Conservation (phyloP, 306 rosid genomes). For the Trifolium pratense region DNA sequence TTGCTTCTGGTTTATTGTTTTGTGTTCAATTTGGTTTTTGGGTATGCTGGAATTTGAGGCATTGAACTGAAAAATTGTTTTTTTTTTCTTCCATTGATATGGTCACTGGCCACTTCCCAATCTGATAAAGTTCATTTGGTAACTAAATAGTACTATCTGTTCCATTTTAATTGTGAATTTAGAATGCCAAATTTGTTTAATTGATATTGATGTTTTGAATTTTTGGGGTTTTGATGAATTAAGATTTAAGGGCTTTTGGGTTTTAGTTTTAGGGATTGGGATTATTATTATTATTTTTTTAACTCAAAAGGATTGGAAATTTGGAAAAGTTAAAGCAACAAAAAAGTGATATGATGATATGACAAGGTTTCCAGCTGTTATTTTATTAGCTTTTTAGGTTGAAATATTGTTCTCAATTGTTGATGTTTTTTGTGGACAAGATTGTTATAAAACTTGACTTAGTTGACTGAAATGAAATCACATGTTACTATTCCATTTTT, state of each 20-base stretch:
- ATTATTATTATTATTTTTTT: too few relatives aligned
- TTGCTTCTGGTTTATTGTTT: constrained; percentile 31
- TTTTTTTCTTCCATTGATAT: constrained; percentile 1
- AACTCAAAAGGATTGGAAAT: constrained; percentile 3
- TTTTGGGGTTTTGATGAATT: constrained; percentile 23
- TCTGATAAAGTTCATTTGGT: constrained; percentile 34
- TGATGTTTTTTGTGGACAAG: constrained; percentile 27
- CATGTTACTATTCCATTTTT: constrained; percentile 25
- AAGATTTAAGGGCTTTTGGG: constrained; percentile 32
- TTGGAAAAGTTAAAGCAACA: constrained; percentile 15
- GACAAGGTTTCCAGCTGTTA: constrained; percentile 11
- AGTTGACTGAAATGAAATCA: constrained; percentile 10
- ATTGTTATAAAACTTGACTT: constrained; percentile 5
- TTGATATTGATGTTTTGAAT: constrained; percentile 19
- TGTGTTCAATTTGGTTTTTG: constrained; percentile 35
- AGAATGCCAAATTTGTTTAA: constrained; percentile 4
- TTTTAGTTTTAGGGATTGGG: constrained; percentile 31
- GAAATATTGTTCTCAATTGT: constrained; percentile 13
- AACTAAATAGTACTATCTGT: not conserved
- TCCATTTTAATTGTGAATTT: constrained; percentile 31
- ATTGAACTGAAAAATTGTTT: constrained; percentile 30
- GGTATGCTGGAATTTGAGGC: constrained; percentile 37
- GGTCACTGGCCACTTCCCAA: constrained; percentile 41
- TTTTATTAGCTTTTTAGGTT: constrained; percentile 28
- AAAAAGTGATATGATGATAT: not conserved